phyloP scores from a whole-genome alignment of 176 grass and related monocot genomes.

The Rhynchospora pubera region DNA sequence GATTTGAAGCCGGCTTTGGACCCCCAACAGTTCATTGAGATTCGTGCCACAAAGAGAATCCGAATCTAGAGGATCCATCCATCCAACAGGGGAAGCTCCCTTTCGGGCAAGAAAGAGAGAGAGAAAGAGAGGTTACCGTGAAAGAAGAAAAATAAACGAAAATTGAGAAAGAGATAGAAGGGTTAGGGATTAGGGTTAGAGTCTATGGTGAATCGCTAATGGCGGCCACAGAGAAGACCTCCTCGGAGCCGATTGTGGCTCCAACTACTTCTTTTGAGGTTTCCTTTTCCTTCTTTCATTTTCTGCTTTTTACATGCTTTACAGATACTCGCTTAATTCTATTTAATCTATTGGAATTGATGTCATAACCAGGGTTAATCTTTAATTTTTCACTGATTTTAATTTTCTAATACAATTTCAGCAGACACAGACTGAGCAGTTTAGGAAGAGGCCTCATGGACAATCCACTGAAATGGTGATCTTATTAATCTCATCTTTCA shows the following conservation, averaged over 20 bases:
- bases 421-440: slow-evolving; percentile 15
- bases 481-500: neutral
- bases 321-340: neutral
- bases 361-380: neutral
- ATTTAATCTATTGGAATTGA: neutral
- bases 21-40: too few species aligned
- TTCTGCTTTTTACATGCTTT: neutral
- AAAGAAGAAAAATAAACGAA: neutral
- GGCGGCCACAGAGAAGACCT: neutral
- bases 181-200: neutral
- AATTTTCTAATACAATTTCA: slow-evolving; percentile 5
- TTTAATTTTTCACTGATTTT: neutral
- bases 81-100: too few species aligned
- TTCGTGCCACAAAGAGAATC: too few species aligned
- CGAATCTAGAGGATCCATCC: too few species aligned
- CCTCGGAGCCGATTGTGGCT: neutral
- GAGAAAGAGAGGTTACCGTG: neutral
- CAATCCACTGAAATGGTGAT: slow-evolving; percentile 14
- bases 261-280: neutral
- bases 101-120: neutral
- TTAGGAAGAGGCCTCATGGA: slow-evolving; percentile 6
- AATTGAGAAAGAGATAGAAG: neutral
- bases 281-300: neutral
- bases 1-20: too few species aligned
- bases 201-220: neutral